Conservation (phyloP, 768 basidiomycete species). For the Termitomyces sp. region DNA sequence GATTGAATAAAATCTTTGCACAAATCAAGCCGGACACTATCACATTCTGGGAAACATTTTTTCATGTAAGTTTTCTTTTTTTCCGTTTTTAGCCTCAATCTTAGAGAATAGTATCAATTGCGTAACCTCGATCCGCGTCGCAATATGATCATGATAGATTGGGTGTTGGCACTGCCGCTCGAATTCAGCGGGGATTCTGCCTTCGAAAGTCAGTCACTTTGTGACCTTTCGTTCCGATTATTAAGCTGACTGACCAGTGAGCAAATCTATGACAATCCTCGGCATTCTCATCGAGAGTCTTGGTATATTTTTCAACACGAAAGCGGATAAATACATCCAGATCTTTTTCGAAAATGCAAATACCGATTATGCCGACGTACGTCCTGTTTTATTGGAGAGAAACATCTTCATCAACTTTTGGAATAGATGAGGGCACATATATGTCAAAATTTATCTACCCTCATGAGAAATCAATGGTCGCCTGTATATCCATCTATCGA, state of each 20-base stretch:
- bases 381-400: slow-evolving; percentile 5
- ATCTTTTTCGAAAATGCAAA: slow-evolving; percentile 71
- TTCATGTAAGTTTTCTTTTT: slow-evolving; percentile 36
- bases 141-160: slow-evolving; percentile 65
- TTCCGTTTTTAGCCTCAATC: neutral
- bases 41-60: slow-evolving; percentile 65
- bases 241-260: slow-evolving; percentile 43
- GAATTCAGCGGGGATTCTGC: slow-evolving; percentile 86
- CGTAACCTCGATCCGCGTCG: slow-evolving; percentile 78
- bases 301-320: slow-evolving; percentile 60
- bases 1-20: slow-evolving; percentile 57
- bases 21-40: slow-evolving; percentile 87
- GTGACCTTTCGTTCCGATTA: neutral
- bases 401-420: neutral
- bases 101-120: slow-evolving; percentile 39
- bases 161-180: slow-evolving; percentile 68
- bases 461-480: slow-evolving; percentile 60
- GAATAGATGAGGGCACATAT: slow-evolving; percentile 64
- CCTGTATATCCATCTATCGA: slow-evolving; percentile 56
- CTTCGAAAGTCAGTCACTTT: slow-evolving; percentile 62
- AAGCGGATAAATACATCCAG: slow-evolving; percentile 64
- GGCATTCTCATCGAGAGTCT: slow-evolving; percentile 62
- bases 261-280: slow-evolving; percentile 65
- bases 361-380: slow-evolving; percentile 83
- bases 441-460: slow-evolving; percentile 56